Percentiles rank a stretch among this genome's conserved stretches.
These are phyloP conservation scores for Dichotomocladium elegans DNA, from an alignment of 371 early-diverging fungal species.

Conservation along the genomic window DNA sequence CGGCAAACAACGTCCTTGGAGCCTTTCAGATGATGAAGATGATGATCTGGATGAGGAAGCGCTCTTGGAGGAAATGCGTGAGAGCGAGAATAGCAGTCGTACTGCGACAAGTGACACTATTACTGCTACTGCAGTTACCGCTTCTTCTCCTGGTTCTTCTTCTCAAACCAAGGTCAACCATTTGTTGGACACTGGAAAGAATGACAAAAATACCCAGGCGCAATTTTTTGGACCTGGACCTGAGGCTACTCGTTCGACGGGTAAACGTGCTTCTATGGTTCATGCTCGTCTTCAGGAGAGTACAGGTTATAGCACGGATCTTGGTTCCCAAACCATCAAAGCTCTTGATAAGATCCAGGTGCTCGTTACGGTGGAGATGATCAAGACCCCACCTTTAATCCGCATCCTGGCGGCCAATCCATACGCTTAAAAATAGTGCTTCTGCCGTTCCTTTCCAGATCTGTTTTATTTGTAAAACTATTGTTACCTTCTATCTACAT, in stretches of 20 bases:
- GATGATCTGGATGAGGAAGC: conserved; percentile 31
- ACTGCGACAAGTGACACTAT: not conserved
- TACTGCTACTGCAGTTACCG: not conserved
- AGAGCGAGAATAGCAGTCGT: too few species aligned
- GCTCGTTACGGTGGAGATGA: conserved; percentile 56
- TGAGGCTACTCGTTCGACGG: conserved; percentile 19
- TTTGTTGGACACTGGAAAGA: not conserved
- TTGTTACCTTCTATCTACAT: too few species aligned
- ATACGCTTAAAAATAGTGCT: conserved; percentile 25
- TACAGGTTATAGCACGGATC: conserved; percentile 34
- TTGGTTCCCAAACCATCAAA: conserved; percentile 55
- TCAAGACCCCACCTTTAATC: conserved; percentile 66
- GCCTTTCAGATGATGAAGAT: conserved; percentile 31
- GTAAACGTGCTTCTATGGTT: conserved; percentile 35
- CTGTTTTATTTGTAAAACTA: too few species aligned
- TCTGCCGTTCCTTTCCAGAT: too few species aligned
- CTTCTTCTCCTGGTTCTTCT: too few species aligned
- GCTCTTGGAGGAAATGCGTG: conserved; percentile 23
- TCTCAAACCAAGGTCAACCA: too few species aligned
- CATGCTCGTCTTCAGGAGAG: conserved; percentile 35
- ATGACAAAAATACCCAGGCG: not conserved
- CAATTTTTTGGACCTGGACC: conserved; percentile 5
- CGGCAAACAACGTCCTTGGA: conserved; percentile 24
- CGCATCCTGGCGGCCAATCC: conserved; percentile 67
- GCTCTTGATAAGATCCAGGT: conserved; percentile 61